These are phyloP conservation scores for Carex scoparia DNA, from an alignment of 176 grass and related monocot species.

Conservation along the genomic window DNA sequence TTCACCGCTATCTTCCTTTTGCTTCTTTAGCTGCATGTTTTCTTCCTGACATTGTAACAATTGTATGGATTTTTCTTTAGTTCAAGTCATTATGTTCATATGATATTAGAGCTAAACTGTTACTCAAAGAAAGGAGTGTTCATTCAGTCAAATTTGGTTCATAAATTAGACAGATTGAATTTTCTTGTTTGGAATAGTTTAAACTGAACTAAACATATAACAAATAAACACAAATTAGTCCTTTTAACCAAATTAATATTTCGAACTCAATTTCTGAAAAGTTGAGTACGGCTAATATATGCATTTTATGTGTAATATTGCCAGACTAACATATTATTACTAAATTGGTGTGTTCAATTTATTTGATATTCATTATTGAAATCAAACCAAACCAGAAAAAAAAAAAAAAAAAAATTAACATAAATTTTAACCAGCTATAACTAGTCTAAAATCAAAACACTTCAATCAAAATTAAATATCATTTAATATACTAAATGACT, in stretches of 20 bases:
- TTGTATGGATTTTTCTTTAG: not conserved
- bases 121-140: constrained; percentile 16
- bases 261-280: not conserved
- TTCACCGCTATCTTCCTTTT: constrained; percentile 37
- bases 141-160: not conserved
- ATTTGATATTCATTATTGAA: not conserved
- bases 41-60: constrained; percentile 52
- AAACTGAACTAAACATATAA: not conserved
- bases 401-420: not conserved
- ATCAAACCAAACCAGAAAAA: not conserved
- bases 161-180: not conserved
- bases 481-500: not conserved
- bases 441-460: not conserved
- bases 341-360: not conserved
- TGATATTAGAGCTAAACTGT: not conserved
- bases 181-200: not conserved
- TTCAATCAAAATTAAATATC: not conserved
- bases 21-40: constrained; percentile 69
- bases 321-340: no score
- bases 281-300: not conserved
- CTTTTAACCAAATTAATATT: not conserved
- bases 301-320: no score
- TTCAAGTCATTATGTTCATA: not conserved
- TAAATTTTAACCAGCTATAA: not conserved
- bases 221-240: not conserved